Evolutionary conservation across 2,329 filamentous ascomycete genomes (phyloP), one percentile per base, ranked within the genome.

Genomic region (Fonsecaea multimorphosa): DNA sequence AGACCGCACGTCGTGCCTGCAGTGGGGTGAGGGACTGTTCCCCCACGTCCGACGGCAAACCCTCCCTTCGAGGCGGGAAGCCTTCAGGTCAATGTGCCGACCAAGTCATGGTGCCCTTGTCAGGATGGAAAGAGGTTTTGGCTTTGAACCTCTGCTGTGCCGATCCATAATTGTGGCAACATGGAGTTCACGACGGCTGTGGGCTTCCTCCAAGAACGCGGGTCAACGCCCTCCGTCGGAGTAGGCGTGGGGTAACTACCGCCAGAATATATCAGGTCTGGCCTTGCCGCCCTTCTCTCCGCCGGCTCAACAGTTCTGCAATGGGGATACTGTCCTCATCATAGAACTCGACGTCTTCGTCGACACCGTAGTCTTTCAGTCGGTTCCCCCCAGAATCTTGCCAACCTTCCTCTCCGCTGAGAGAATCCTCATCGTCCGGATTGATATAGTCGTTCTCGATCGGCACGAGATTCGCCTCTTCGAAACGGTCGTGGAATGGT

Each of bases 291-390:
- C 53, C 11, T 58, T 74, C 70, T 61, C 69, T 70, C 49, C 78
- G 75, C 63, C 78, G 76, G 59, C 76, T 74, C 61, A 88, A 76
- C 12, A 89, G 73, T 66, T 86, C 79, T 4, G 81, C 82, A 57
- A 89, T 74, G 1, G 87, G 87, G 14, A 88, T 73, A 71, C 88
- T 83, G 66, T 89, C 87, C 63, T 86, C 69, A 68, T 88, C 86
- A 70, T 87, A 88, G 64, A 88, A 88, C 68, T 89, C 87, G 1
- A 82, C 81, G 32, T 87, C 85, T 73, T 89, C 87, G 71, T 89
- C 87, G 2, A 89, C 85, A 0, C 87, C 87, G 73, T 88, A 89
- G 69, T 89, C 87, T 19, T 83, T 78, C 24, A 89, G 76, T 22
- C 86, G 76, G 68, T 89, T 87, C 3, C 87, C 87, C 72, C 89